Base-by-base conservation (phyloP, 441 rosid species). In the Dalechampia spathulata region DNA sequence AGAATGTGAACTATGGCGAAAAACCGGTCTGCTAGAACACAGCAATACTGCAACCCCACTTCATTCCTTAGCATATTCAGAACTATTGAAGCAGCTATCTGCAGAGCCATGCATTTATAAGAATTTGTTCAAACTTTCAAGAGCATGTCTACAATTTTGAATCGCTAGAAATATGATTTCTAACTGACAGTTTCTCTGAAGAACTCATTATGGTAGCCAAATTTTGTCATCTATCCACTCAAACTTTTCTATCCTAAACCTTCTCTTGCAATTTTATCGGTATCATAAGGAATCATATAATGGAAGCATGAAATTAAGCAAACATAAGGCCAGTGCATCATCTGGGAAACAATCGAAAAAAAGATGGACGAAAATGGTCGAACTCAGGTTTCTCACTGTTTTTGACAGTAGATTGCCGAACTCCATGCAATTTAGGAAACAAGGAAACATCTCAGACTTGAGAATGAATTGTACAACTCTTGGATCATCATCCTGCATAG, bases 11-110 rank as follows among this genome's bases (percentile, higher is more conserved):
- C 93, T 39, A 92, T 81, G 2, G 94, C 85, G 25, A 78, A 86
- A 69, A 88, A 84, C 4, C 96, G 70, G 66, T 84, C 96, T 10
- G 96, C 96, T 27, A 86, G 70, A 37, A 75, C 65, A 63, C 95
- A 86, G 43, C 90, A 85, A 69, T 92, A 88, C 64, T 81, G 86
- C 79, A 88, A 61, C 28, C 96, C 98, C 65, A 79, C 87, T 39
- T 85, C 90, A 74, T 74, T 83, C 52, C 75, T 57, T 56, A 88
- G 54, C 58, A 92, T 83, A 72, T 78, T 83, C 50, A 81, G 79
- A 36, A 88, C 85, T 47, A 92, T 86, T 64, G 83, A 88, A 22
- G 93, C 83, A 0, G 96, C 96, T 13, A 92, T 87, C 96, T 92
- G 89, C 34, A 46, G 34, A 44, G 62, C 55, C 67, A 51, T 19